A percentile compares a stretch with the other conserved stretches of the same genome.
phyloP scores from a whole-genome alignment of 495 filamentous ascomycete species.

The Stereocaulon alpinum region DNA sequence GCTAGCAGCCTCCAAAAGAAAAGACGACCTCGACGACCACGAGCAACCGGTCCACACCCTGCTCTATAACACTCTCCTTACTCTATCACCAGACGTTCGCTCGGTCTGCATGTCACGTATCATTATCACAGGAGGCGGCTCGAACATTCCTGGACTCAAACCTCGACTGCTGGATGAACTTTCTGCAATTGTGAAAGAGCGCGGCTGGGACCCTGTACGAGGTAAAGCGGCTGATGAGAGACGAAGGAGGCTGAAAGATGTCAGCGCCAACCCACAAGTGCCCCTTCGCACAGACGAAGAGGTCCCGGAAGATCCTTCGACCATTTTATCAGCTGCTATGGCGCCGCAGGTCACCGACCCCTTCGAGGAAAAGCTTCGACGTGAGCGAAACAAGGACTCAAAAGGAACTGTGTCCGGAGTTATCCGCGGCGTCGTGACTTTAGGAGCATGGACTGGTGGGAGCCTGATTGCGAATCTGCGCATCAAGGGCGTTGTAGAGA shows the following conservation, averaged over 20 bases:
- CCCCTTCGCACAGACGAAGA: neutral
- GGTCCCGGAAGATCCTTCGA: constrained; percentile 9
- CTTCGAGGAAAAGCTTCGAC: constrained; percentile 51
- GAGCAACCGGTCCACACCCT: constrained; percentile 65
- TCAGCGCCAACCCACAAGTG: constrained; percentile 27
- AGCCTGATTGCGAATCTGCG: constrained; percentile 73
- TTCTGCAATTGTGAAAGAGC: constrained; percentile 43
- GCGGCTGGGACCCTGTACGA: constrained; percentile 68
- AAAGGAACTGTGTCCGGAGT: constrained; percentile 43
- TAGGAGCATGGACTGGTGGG: constrained; percentile 83
- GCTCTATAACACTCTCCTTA: constrained; percentile 63
- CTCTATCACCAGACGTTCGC: constrained; percentile 70
- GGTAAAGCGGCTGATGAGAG: constrained; percentile 51
- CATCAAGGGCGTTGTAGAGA: constrained; percentile 64
- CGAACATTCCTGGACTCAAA: constrained; percentile 71
- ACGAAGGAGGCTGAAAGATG: constrained; percentile 39
- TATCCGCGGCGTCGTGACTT: constrained; percentile 65
- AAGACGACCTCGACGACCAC: constrained; percentile 67
- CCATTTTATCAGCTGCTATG: constrained; percentile 32
- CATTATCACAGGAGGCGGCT: constrained; percentile 73
- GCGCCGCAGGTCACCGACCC: constrained; percentile 45
- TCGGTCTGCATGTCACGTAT: constrained; percentile 83
- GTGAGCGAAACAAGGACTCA: constrained; percentile 38
- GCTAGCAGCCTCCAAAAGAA: constrained; percentile 45
- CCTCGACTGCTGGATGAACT: constrained; percentile 71